Evolutionary conservation across 805 yeast genomes (phyloP).

Genomic region (Torulaspora indica): DNA sequence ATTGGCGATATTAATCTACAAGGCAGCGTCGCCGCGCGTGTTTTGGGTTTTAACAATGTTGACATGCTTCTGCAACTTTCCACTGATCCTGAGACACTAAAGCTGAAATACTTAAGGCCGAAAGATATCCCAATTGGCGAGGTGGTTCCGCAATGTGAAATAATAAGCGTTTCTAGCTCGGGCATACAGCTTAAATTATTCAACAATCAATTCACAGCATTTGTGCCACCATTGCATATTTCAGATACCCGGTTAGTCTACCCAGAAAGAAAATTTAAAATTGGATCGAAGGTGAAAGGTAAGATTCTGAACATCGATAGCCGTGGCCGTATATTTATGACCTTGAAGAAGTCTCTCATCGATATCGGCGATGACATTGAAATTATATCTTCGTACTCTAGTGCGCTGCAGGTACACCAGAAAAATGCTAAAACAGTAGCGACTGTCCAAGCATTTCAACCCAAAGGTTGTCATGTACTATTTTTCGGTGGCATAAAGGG

Average conservation of each 20-base stretch:
- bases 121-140: constrained; percentile 78
- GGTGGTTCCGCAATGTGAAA: constrained; percentile 52
- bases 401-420: constrained; percentile 42
- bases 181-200: constrained; percentile 68
- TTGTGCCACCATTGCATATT: constrained; percentile 69
- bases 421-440: constrained; percentile 55
- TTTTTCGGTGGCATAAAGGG: constrained; percentile 78
- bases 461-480: constrained; percentile 75
- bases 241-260: constrained; percentile 78
- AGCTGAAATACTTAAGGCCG: constrained; percentile 59
- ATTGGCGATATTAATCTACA: constrained; percentile 45
- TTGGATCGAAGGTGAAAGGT: constrained; percentile 75
- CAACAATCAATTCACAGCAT: constrained; percentile 60
- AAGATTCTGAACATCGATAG: constrained; percentile 54
- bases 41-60: constrained; percentile 59
- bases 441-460: constrained; percentile 64
- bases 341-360: constrained; percentile 82
- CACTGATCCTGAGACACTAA: constrained; percentile 58
- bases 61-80: constrained; percentile 69
- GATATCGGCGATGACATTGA: constrained; percentile 39
- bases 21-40: constrained; percentile 65
- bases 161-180: constrained; percentile 47
- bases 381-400: constrained; percentile 42
- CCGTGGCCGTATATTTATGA: constrained; percentile 51
- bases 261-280: constrained; percentile 89